Evolutionary conservation across 345 rosid genomes (phyloP).

Genomic region (Gossypium rotundifolium): DNA sequence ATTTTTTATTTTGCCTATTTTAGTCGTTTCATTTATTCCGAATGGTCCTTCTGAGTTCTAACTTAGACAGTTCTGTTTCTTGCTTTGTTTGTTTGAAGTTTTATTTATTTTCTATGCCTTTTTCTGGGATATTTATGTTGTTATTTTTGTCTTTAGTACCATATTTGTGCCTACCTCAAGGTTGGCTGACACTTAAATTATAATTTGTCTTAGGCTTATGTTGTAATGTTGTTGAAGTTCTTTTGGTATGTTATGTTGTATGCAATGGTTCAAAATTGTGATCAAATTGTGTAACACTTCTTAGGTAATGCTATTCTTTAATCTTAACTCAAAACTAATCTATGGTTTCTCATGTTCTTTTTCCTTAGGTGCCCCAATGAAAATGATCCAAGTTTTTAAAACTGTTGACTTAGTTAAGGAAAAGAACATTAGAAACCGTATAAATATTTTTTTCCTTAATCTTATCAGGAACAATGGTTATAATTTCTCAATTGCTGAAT

Average conservation of each 20-base stretch:
- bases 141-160: background rate
- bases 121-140: no score
- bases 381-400: background rate
- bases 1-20: background rate
- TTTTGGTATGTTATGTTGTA: background rate
- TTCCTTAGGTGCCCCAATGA: background rate
- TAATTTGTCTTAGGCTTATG: background rate
- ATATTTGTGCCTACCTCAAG: background rate
- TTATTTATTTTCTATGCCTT: background rate
- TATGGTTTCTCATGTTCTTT: background rate
- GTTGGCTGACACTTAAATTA: background rate
- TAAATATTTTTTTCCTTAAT: background rate
- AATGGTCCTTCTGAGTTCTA: background rate
- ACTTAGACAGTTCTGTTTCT: background rate
- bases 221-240: background rate
- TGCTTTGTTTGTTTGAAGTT: background rate
- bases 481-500: background rate
- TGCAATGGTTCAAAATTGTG: background rate
- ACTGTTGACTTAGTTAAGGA: background rate
- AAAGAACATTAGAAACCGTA: background rate
- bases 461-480: background rate
- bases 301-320: background rate
- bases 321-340: background rate
- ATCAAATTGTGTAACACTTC: background rate
- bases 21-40: background rate